Conservation (phyloP, 2,329 filamentous ascomycete species). For the Pseudogymnoascus sp. region DNA sequence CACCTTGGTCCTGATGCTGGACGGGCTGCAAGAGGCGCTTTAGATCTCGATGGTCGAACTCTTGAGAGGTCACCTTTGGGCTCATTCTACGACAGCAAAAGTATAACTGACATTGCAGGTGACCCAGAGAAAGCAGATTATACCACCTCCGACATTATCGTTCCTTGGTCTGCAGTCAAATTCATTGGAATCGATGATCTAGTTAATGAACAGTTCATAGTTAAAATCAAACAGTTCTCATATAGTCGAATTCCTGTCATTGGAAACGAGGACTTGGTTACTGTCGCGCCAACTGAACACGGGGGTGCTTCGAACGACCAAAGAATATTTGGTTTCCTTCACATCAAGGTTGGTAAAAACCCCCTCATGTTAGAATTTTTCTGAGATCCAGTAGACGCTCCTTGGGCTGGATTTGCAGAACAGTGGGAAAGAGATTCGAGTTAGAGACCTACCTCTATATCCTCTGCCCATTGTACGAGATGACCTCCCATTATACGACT, state of each 20-base stretch:
- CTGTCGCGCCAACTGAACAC: not conserved
- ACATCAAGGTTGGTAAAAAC: constrained; percentile 22
- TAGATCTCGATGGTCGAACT: constrained; percentile 22
- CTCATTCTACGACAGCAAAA: not conserved
- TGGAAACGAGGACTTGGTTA: constrained; percentile 14
- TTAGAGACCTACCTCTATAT: constrained; percentile 27
- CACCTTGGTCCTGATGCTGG: constrained; percentile 20
- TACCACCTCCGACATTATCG: constrained; percentile 19
- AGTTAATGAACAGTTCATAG: constrained; percentile 23
- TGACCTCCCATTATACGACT: constrained; percentile 24
- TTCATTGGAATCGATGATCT: constrained; percentile 24
- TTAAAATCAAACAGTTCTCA: constrained; percentile 24
- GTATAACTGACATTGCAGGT: not conserved
- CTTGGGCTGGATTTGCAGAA: constrained; percentile 20
- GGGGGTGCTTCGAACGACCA: constrained; percentile 15
- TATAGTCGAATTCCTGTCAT: constrained; percentile 28
- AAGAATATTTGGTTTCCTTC: constrained; percentile 25
- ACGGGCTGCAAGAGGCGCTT: constrained; percentile 24
- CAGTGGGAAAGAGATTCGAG: constrained; percentile 15
- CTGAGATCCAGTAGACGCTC: constrained; percentile 20
- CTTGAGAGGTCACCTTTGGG: constrained; percentile 15
- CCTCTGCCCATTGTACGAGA: constrained; percentile 26
- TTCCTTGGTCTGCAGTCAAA: constrained; percentile 24
- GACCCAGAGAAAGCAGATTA: constrained; percentile 10
- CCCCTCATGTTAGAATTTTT: not conserved